Conservation (phyloP, 1,284 basidiomycete genomes). For the Apiotrichum gamsii region DNA sequence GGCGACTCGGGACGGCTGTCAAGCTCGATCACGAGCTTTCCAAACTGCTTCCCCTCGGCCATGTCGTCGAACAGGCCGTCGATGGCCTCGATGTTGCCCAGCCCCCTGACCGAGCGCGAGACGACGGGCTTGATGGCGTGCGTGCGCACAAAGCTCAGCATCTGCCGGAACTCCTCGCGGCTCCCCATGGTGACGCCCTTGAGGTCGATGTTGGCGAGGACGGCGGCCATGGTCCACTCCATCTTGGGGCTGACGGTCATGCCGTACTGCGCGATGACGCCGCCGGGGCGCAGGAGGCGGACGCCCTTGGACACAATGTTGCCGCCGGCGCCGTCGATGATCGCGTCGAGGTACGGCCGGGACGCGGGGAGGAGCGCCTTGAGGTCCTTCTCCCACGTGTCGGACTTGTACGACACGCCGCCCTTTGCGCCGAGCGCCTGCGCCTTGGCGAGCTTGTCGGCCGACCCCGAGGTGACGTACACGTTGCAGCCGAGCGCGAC, state of each 20-base stretch:
- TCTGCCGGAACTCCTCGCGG: slow-evolving; percentile 16
- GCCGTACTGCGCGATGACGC: slow-evolving; percentile 18
- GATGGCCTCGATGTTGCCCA: slow-evolving; percentile 8
- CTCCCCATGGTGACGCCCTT: slow-evolving; percentile 14
- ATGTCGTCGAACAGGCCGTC: slow-evolving; percentile 13
- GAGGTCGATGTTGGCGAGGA: slow-evolving; percentile 18
- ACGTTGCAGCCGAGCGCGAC: slow-evolving; percentile 14
- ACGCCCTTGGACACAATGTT: slow-evolving; percentile 10
- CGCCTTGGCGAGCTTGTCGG: slow-evolving; percentile 13
- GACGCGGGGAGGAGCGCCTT: slow-evolving; percentile 14
- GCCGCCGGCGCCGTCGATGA: slow-evolving; percentile 18
- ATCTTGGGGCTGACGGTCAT: slow-evolving; percentile 19
- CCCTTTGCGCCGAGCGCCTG: slow-evolving; percentile 13
- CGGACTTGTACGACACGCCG: slow-evolving; percentile 13
- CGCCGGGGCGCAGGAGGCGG: slow-evolving; percentile 12
- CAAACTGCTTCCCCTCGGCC: slow-evolving; percentile 14
- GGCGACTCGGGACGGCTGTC: too few species aligned
- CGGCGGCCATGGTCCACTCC: slow-evolving; percentile 17
- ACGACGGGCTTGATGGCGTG: slow-evolving; percentile 14
- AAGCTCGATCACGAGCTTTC: slow-evolving; percentile 17
- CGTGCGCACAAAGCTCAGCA: slow-evolving; percentile 10
- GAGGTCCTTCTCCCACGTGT: slow-evolving; percentile 18
- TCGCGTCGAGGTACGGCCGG: slow-evolving; percentile 15
- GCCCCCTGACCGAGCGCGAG: slow-evolving; percentile 1
- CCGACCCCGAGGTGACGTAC: slow-evolving; percentile 7